Evolutionary conservation across 257 asterid genomes (phyloP).

Genomic region (Solanum habrochaites): DNA sequence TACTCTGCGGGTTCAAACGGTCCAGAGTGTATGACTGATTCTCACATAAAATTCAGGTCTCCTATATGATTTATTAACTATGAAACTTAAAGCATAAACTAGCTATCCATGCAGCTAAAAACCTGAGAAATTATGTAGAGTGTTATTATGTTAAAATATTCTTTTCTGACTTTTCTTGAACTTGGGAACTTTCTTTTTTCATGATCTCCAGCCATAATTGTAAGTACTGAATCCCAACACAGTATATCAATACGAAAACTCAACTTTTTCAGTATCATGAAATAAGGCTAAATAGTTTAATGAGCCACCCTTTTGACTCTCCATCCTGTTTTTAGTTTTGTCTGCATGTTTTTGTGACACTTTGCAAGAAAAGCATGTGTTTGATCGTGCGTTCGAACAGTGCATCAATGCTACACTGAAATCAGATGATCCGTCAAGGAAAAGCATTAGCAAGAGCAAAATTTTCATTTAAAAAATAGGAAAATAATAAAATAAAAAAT

Average conservation of each 20-base stretch:
- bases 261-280: neutral
- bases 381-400: slow-evolving; percentile 91
- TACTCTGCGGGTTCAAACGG: slow-evolving; percentile 31
- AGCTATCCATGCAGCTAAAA: neutral
- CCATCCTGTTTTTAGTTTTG: slow-evolving; percentile 73
- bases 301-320: slow-evolving; percentile 66
- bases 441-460: neutral
- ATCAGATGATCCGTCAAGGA: slow-evolving; percentile 1
- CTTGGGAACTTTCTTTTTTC: neutral
- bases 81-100: neutral
- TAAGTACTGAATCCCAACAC: neutral
- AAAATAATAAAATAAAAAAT: neutral
- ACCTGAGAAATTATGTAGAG: neutral
- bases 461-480: neutral
- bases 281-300: neutral
- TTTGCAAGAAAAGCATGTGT: slow-evolving; percentile 91
- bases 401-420: slow-evolving; percentile 96
- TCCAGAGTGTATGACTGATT: neutral
- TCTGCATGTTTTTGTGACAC: slow-evolving; percentile 86
- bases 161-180: neutral
- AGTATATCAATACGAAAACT: neutral
- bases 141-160: neutral
- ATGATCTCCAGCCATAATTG: neutral
- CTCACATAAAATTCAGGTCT: neutral
- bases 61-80: neutral